Base-by-base conservation (phyloP, 2,329 filamentous ascomycete genomes). In the Ophiostoma novo-ulmi region DNA sequence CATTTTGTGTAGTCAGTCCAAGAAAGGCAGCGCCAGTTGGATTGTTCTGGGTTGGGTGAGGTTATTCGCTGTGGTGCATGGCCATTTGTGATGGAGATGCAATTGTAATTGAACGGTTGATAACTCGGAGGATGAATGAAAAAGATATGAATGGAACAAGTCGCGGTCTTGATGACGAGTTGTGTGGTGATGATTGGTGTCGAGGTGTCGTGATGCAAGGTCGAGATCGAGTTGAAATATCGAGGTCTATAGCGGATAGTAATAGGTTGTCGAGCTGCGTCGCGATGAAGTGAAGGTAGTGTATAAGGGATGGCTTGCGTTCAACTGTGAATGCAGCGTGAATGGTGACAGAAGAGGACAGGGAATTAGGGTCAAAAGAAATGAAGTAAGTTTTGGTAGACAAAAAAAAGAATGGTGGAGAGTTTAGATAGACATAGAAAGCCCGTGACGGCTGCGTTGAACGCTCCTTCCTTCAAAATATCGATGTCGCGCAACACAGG, bases 1-100 rank as follows among this genome's bases (percentile, higher is more conserved):
- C 82, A 83, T 83, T 39, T 74, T 79, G 74, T 10, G 68, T 58
- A 26, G 41, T 63, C n/a, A 67, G 35, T 38, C 26, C 26, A 63
- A 26, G 58, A 35, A 26, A 63, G 58, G 35, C 35, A 58, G 22
- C 52, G 44, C 44, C 44, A 20, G 44, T 58, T 26, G 22, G 52
- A 13, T 26, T 31, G 3, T 58, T 8, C 17, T 22, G 20, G 20
- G 20, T 36, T 65, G 20, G 36, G 36, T 65, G 20, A n/a, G 61
- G 61, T 64, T 38, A 64, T n/a, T 64, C 22, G n/a, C 22, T 8
- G 7, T 26, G 35, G 26, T 38, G 61, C 26, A 64, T 11, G 61
- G 61, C 61, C 61, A 64, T 64, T 6, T 26, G 55, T 61, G 61
- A 58, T 58, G n/a, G n/a, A 44, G 14, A 36, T 64, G 3, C 3